Evolutionary conservation across 352 stramenopile genomes (phyloP), one percentile per base, ranked within the genome.

Genomic region (Pythium diclinum): DNA sequence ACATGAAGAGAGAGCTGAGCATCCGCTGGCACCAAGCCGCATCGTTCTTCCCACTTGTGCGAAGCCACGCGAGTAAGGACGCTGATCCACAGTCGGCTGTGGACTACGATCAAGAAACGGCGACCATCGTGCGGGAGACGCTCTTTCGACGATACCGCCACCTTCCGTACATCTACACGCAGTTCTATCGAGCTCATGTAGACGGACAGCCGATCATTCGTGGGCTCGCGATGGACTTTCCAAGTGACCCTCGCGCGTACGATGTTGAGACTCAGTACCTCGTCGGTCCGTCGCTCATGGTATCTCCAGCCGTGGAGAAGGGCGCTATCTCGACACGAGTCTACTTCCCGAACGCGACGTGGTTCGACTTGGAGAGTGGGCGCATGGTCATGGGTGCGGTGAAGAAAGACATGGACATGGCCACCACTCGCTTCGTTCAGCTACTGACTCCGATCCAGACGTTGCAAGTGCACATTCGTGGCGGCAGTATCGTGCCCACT

Each of bases 101-200:
- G 11, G 77, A 89, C 40, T 94, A 89, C 34, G 82, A 91, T 40
- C 69, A 74, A 0, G 72, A 89, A 17, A 70, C 82, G 0, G 57
- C 85, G 10, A 91, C 93, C 51, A 83, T 88, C 38, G 64, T 92
- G 17, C 76, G 87, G 1, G 70, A 79, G 5, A 83, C 76, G 19
- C 54, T 95, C 49, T 47, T 89, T 28, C 73, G 67, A 13, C 83
- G 89, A 1, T 95, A 95, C 56, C 63, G 68, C 1, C 81, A 91
- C 28, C 59, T 96, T 33, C 87, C 89, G n/a, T 95, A 92, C 67
- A 75, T 95, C 69, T 96, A 96, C 65, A 91, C 89, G 23, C 75
- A 89, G 46, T 83, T 96, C 25, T 93, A 79, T 60, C 60, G 73
- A 25, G 83, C 88, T 0, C 72, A 89, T 56, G 49, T 47, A 0